Evolutionary conservation across 331 rosid genomes (phyloP), one percentile per base, ranked within the genome.

Genomic region (Prunus yedoensis): DNA sequence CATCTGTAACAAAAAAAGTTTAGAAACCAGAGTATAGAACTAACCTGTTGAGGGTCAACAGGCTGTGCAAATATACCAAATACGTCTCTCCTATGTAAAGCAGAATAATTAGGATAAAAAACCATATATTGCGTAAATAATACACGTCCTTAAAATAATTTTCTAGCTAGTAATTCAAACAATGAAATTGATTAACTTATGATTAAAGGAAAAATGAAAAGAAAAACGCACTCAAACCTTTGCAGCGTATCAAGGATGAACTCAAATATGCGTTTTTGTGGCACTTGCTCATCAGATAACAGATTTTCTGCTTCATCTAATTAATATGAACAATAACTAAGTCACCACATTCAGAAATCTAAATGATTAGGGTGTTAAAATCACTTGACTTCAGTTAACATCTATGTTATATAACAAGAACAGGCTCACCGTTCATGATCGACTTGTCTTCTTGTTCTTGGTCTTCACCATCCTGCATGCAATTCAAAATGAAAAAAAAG

Each of bases 31-130:
- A 21, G 30, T 49, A 23, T 45, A 70, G 13, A 47, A 35, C 73
- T 38, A 76, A 91, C 94, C 91, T 72, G 77, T 25, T 82, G 10
- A 38, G 76, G 84, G 66, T 83, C 74, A 43, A 80, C 68, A 12
- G 92, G 91, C 68, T 81, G 61, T 1, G 85, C 81, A 53, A 89
- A 91, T 38, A 81, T 62, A 0, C 74, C 81, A 2, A 61, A 12
- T 5, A 21, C 17, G 63, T 89, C 92, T 54, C 75, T 74, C 80
- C 92, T 91, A 71, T 70, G 81, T 69, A 25, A 27, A 52, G 32
- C 57, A 78, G 14, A 57, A 30, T 46, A 27, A 45, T 53, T 50
- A 45, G 38, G 23, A 63, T 66, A 25, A 35, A 56, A 66, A 65
- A 11, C 53, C 20, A 41, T 8, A 12, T 8, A 3, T 7, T 30